A percentile compares a stretch with the other conserved stretches of the same genome.
Conservation (phyloP, 306 rosid genomes). For the Quercus alba region DNA sequence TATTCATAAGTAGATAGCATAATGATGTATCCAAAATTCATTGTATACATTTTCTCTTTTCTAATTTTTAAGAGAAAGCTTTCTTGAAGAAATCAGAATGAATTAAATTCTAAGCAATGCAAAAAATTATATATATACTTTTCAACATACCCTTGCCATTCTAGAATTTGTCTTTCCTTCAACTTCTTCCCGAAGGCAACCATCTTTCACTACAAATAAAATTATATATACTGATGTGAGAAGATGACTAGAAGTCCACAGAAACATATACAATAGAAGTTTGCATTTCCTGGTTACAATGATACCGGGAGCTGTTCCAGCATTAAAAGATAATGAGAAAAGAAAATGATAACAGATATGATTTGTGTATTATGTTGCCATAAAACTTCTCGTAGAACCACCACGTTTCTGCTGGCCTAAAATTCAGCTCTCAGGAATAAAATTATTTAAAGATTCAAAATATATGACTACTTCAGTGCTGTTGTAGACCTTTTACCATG, state of each 20-base stretch:
- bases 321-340: not conserved
- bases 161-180: constrained; percentile 81
- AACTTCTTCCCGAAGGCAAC: constrained; percentile 98
- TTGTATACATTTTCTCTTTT: not conserved
- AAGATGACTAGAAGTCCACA: constrained; percentile 7
- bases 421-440: not conserved
- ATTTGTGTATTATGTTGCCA: not conserved
- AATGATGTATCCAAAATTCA: constrained; percentile 6
- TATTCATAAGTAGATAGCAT: not conserved
- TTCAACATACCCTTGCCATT: constrained; percentile 85
- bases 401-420: not conserved
- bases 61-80: not conserved
- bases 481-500: not conserved
- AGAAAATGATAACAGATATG: not conserved
- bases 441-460: not conserved
- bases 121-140: not conserved
- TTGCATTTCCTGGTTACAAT: not conserved
- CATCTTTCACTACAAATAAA: constrained; percentile 58
- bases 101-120: not conserved
- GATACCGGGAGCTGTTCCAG: not conserved
- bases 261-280: constrained; percentile 3
- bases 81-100: not conserved
- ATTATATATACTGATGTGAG: constrained; percentile 3
- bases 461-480: not conserved
- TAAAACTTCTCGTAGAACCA: not conserved